Percentiles rank a stretch among this genome's conserved stretches.
Conservation (phyloP, 306 rosid species). For the Fagus crenata region DNA sequence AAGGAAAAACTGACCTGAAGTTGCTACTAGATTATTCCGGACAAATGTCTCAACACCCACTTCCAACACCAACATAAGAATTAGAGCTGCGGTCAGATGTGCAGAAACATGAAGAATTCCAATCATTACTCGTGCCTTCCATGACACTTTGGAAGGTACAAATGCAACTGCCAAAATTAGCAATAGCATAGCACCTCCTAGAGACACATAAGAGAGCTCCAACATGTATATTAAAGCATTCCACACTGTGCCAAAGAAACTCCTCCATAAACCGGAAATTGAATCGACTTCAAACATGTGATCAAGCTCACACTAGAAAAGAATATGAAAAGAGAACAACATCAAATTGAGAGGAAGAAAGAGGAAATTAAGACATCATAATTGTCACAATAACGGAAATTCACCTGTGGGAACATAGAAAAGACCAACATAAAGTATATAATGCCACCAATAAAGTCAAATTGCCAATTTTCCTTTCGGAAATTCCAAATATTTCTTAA, state of each 20-base stretch:
- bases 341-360: slow-evolving; percentile 17
- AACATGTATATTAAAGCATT: slow-evolving; percentile 66
- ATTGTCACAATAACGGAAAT: slow-evolving; percentile 19
- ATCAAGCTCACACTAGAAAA: slow-evolving; percentile 74
- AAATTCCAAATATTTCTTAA: slow-evolving; percentile 82
- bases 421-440: slow-evolving; percentile 78
- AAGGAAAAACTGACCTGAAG: slow-evolving; percentile 60
- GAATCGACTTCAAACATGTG: slow-evolving; percentile 81
- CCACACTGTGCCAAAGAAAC: slow-evolving; percentile 76
- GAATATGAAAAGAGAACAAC: slow-evolving; percentile 18
- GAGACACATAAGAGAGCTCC: slow-evolving; percentile 63
- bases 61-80: slow-evolving; percentile 87
- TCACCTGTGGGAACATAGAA: slow-evolving; percentile 94
- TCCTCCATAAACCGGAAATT: slow-evolving; percentile 61
- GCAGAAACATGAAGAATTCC: slow-evolving; percentile 89
- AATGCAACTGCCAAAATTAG: slow-evolving; percentile 61
- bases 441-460: slow-evolving; percentile 96
- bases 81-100: slow-evolving; percentile 78
- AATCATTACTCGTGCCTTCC: slow-evolving; percentile 60
- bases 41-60: slow-evolving; percentile 77
- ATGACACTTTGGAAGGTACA: slow-evolving; percentile 79
- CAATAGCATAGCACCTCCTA: slow-evolving; percentile 63
- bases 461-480: slow-evolving; percentile 98
- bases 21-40: slow-evolving; percentile 75
- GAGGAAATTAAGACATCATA: slow-evolving; percentile 4